Base-by-base conservation (phyloP, 2,329 filamentous ascomycete species). In the Colletotrichum sp. region DNA sequence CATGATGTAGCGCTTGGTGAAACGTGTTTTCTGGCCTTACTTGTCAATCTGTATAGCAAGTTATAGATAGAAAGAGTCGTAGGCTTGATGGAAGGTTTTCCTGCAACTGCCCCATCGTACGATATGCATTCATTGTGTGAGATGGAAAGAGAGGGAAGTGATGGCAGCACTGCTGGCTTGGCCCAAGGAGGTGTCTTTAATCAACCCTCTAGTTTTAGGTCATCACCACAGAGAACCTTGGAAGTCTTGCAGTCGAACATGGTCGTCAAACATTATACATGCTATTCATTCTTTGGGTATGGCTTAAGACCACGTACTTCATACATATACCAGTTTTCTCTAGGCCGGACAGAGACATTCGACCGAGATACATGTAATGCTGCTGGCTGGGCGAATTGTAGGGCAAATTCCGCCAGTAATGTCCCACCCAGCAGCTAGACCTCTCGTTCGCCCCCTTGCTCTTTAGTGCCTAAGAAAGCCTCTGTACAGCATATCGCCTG, bases 341-440 rank as follows among this genome's bases (percentile, higher is more conserved):
- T 22, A 3, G 4, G 0, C n/a, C 44, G 1, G n/a, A 52, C n/a
- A 2, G n/a, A 6, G n/a, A 6, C 6, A 6, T 22, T 52, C 6
- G 44, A 52, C n/a, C 4, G 44, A 52, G 44, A 22, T 22, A 6
- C 6, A 52, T 22, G n/a, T 13, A 52, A 52, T 22, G 11, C 44
- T 22, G n/a, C 44, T 3, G 44, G 6, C n/a, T 52, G 0, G 6
- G 12, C n/a, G n/a, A 13, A 52, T 22, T 13, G n/a, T 3, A 52
- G n/a, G 11, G 44, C 44, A 52, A 13, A 25, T 52, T 52, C 44
- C 11, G 44, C 44, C 44, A 52, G n/a, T 52, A 52, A 52, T 22
- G 11, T 52, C n/a, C 44, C 44, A 52, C 12, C n/a, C 6, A 2
- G 2, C 3, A 22, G 44, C 44, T 52, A 52, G 44, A 52, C 44